phyloP scores from a whole-genome alignment of 768 basidiomycete species.

The Trametes elegans region DNA sequence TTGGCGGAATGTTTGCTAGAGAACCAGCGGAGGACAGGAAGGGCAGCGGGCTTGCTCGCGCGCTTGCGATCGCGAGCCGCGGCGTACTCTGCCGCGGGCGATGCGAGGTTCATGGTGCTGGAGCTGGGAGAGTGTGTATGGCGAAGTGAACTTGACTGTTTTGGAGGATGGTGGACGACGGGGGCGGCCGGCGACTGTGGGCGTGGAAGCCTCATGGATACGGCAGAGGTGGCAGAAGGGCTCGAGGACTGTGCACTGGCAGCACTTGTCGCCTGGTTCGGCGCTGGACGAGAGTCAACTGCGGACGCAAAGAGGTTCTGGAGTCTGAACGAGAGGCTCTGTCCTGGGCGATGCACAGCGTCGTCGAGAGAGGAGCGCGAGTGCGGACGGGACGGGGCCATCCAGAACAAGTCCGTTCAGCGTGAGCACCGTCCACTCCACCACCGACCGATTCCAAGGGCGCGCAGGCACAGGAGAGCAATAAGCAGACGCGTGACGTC shows the following conservation, averaged over 20 bases:
- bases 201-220: constrained; percentile 17
- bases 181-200: background rate
- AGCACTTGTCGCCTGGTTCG: background rate
- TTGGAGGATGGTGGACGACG: background rate
- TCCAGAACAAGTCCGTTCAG: too few species aligned
- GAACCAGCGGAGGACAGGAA: constrained; percentile 47
- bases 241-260: too few species aligned
- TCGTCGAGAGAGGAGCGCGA: too few species aligned
- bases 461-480: too few species aligned
- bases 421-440: too few species aligned
- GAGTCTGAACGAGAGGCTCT: background rate
- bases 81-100: constrained; percentile 4
- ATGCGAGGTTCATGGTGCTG: constrained; percentile 7
- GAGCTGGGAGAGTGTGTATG: background rate
- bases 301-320: background rate
- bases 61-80: constrained; percentile 15
- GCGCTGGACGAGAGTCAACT: background rate
- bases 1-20: constrained; percentile 30
- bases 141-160: constrained; percentile 1
- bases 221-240: background rate
- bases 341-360: too few species aligned
- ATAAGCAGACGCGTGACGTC: too few species aligned
- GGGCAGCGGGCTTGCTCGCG: constrained; percentile 3
- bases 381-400: too few species aligned
- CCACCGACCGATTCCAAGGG: too few species aligned